A percentile compares a stretch with the other conserved stretches of the same genome.
Evolutionary conservation across 2,329 filamentous ascomycete species (phyloP).

Genomic region (Pseudocercospora eumusae): DNA sequence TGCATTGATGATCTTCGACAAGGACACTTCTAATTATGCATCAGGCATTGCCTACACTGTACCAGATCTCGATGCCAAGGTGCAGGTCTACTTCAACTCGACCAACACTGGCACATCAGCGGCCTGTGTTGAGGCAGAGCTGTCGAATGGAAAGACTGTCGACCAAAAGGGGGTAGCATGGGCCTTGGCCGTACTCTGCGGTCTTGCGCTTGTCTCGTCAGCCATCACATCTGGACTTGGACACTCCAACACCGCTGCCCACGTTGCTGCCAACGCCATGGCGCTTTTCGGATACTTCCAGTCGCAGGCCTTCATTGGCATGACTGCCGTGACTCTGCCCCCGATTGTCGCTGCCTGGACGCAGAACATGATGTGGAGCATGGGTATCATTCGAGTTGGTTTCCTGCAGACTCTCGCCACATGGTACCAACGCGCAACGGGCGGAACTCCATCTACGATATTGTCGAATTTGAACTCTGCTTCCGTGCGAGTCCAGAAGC

Average conservation of each 20-base stretch:
- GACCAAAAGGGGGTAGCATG: constrained; percentile 86
- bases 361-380: constrained; percentile 97
- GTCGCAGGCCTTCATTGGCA: constrained; percentile 85
- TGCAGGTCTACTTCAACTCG: constrained; percentile 77
- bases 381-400: constrained; percentile 87
- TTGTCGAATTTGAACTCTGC: constrained; percentile 71
- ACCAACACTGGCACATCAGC: constrained; percentile 64
- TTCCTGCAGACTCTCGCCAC: constrained; percentile 88
- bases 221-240: constrained; percentile 87
- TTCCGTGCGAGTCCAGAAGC: constrained; percentile 81
- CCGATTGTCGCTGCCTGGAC: constrained; percentile 92
- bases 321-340: constrained; percentile 77
- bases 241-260: constrained; percentile 89
- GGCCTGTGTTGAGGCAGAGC: constrained; percentile 81
- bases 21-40: constrained; percentile 10
- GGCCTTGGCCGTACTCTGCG: constrained; percentile 84
- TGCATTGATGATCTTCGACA: neutral
- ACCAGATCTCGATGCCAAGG: constrained; percentile 84
- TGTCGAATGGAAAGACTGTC: constrained; percentile 92
- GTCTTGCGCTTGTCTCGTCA: constrained; percentile 78
- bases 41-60: constrained; percentile 79
- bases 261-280: constrained; percentile 89
- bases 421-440: constrained; percentile 94
- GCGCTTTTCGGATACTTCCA: constrained; percentile 97
- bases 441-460: constrained; percentile 77